A percentile compares a stretch with the other conserved stretches of the same genome.
Conservation (phyloP, 2,329 filamentous ascomycete genomes). For the Calycina herbarum region DNA sequence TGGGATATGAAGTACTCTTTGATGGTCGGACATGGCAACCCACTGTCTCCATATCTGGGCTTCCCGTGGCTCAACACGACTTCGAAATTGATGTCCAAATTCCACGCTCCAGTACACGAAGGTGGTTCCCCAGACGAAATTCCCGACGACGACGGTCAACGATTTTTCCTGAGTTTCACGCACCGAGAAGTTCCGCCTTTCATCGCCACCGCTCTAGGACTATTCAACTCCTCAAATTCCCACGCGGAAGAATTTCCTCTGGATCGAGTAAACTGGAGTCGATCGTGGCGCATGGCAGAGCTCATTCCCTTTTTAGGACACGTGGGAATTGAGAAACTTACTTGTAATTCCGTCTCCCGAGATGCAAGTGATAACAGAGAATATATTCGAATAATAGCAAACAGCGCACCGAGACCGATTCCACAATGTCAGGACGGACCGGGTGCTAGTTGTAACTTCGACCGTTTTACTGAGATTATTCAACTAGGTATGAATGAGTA, state of each 20-base stretch:
- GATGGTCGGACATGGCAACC: constrained; percentile 65
- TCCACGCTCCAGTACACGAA: constrained; percentile 25
- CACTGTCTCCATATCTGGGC: constrained; percentile 57
- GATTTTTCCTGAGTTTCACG: constrained; percentile 68
- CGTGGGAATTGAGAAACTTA: constrained; percentile 64
- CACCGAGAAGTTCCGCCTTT: constrained; percentile 69
- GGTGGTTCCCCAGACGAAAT: constrained; percentile 6
- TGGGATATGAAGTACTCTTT: constrained; percentile 65
- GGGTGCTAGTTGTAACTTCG: constrained; percentile 49
- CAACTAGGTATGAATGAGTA: constrained; percentile 41
- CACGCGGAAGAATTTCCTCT: constrained; percentile 66
- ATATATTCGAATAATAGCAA: constrained; percentile 53
- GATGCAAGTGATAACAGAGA: constrained; percentile 51
- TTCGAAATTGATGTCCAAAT: constrained; percentile 46
- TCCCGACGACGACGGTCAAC: constrained; percentile 44
- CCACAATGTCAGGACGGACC: constrained; percentile 51
- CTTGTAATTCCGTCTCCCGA: constrained; percentile 56
- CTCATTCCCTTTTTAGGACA: constrained; percentile 67
- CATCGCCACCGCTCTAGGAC: constrained; percentile 64
- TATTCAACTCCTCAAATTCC: constrained; percentile 67
- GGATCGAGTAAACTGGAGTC: constrained; percentile 60
- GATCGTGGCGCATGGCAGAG: constrained; percentile 63
- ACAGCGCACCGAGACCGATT: constrained; percentile 50
- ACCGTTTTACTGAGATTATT: constrained; percentile 46
- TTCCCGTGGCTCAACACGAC: constrained; percentile 68